Evolutionary conservation across 2,329 filamentous ascomycete species (phyloP), one percentile per base, ranked within the genome.

Genomic region (Fusarium continuum): DNA sequence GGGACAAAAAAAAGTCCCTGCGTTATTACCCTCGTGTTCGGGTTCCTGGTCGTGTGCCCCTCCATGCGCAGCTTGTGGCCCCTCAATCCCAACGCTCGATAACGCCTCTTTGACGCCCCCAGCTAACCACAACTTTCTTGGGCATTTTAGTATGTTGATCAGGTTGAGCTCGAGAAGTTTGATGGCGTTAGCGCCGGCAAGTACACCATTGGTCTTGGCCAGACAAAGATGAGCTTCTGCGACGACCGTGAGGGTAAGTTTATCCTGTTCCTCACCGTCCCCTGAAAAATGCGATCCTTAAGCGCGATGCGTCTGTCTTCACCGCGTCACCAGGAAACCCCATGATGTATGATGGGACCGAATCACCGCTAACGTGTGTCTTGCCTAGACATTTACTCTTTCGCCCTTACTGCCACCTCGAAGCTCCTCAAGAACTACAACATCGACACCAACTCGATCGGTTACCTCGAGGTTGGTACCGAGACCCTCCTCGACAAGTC

Each of bases 181-280:
- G 91, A 95, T 86, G 91, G 91, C 76, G 91, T 92, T 73, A 85
- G 85, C 76, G 77, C 87, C 54, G 91, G 91, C 69, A 95, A 95
- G 82, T 95, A 95, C 84, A 95, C 91, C 74, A 94, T 95, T 80
- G 91, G 91, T 77, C 89, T 95, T 54, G 91, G 91, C 73, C 91
- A 95, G 85, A 94, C 90, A 75, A 92, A 91, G 82, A 95, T 95
- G 91, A 89, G 88, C 83, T 95, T 95, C 81, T 94, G 91, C 77
- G 91, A 95, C 79, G 91, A 95, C 75, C 88, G 91, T 75, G 91
- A 95, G 83, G 91, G 91, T 93, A 77, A 64, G 43, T 60, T 67
- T 55, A 39, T 49, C 39, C 64, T 53, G 43, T 55, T 43, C 46
- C 39, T 46, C 52, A 59, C 43, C 55, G 53, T 50, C 52, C 54